Percentiles rank a stretch among this genome's conserved stretches.
These are phyloP conservation scores for Cladorrhinum sp. DNA, from an alignment of 2,329 filamentous ascomycete species.

Conservation along the genomic window DNA sequence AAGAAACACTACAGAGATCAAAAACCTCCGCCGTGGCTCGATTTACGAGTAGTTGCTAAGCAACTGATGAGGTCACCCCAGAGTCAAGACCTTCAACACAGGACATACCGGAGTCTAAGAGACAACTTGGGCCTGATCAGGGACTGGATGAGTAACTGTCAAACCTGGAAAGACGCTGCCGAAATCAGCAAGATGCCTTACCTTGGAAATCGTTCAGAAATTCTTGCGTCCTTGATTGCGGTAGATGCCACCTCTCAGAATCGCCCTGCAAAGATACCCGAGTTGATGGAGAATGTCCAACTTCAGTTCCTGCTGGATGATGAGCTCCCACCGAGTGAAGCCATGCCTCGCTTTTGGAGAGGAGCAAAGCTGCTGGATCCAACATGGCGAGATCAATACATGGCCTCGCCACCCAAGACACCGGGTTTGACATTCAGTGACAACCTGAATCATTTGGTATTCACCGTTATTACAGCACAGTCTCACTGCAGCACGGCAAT, in stretches of 20 bases:
- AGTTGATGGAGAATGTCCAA: background rate
- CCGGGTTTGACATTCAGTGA: conserved; percentile 7
- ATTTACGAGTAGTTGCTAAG: conserved; percentile 1
- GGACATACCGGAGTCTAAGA: background rate
- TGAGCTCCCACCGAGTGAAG: background rate
- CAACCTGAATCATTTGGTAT: conserved; percentile 14
- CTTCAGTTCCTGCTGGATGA: conserved; percentile 11
- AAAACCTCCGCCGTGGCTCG: conserved; percentile 11
- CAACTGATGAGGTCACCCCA: conserved; percentile 4
- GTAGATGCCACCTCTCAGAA: background rate
- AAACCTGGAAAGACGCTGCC: conserved; percentile 3
- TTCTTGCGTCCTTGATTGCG: conserved; percentile 5
- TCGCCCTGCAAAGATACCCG: background rate
- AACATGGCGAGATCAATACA: background rate
- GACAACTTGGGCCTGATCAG: background rate
- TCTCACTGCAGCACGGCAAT: no score
- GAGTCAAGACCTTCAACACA: background rate
- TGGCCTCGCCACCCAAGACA: background rate
- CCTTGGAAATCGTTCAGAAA: conserved; percentile 11
- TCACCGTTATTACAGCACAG: background rate
- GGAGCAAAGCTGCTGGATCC: conserved; percentile 4
- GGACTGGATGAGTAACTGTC: background rate
- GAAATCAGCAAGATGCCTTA: conserved; percentile 9
- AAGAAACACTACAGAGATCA: background rate
- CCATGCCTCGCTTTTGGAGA: conserved; percentile 6